phyloP scores from a whole-genome alignment of 257 asterid genomes.

The Voacanga thouarsii region DNA sequence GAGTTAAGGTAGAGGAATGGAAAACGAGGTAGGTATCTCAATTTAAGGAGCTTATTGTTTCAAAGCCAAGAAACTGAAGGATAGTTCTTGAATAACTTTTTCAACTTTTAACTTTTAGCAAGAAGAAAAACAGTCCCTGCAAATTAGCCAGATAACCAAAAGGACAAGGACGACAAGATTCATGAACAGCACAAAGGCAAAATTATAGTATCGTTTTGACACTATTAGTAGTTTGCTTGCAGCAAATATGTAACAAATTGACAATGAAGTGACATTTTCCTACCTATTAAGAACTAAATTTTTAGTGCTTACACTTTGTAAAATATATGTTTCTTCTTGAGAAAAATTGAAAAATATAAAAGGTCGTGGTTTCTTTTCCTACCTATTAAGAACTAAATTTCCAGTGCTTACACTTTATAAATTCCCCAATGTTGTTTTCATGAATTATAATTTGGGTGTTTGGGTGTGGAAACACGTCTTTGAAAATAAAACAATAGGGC shows the following conservation, averaged over 20 bases:
- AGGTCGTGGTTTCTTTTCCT: no score
- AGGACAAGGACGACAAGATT: not conserved
- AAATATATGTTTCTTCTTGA: not conserved
- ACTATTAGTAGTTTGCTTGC: not conserved
- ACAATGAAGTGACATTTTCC: not conserved
- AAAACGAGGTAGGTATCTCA: no score
- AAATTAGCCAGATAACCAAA: not conserved
- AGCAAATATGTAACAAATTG: not conserved
- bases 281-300: not conserved
- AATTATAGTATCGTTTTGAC: not conserved
- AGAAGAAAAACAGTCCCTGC: not conserved
- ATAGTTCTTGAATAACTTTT: not conserved
- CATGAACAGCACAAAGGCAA: not conserved
- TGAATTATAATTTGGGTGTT: no score
- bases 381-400: no score
- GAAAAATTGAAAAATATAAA: not conserved
- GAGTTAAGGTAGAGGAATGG: no score
- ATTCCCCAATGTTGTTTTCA: no score
- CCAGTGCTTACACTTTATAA: no score
- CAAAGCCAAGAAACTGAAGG: not conserved
- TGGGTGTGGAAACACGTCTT: not conserved
- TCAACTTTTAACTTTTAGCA: not conserved
- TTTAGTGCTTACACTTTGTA: not conserved
- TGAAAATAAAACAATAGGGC: constrained; percentile 20
- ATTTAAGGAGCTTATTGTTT: no score